A percentile compares a stretch with the other conserved stretches of the same genome.
Evolutionary conservation across 1,284 basidiomycete species (phyloP).

Genomic region (Violaceomyces palustris): DNA sequence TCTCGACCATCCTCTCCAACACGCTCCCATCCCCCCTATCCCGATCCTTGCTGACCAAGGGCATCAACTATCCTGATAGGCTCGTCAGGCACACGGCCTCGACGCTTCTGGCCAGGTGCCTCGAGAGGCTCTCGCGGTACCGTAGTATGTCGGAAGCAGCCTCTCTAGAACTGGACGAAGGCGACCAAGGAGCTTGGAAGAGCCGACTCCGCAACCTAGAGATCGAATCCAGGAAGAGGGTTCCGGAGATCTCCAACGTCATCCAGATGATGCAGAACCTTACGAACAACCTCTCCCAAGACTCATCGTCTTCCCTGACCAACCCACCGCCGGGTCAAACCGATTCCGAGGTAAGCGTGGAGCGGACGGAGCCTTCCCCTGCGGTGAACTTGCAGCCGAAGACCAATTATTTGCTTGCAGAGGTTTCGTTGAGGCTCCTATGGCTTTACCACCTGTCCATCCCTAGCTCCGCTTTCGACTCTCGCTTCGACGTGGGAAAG

Average conservation of each 20-base stretch:
- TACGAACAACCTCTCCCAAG: no score
- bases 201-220: slow-evolving; percentile 14
- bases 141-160: slow-evolving; percentile 12
- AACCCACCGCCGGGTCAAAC: no score
- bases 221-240: slow-evolving; percentile 25
- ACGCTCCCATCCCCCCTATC: slow-evolving; percentile 27
- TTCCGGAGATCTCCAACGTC: slow-evolving; percentile 50
- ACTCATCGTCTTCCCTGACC: no score
- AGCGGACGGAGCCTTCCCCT: no score
- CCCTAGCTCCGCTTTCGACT: slow-evolving; percentile 69
- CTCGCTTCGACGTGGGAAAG: slow-evolving; percentile 78
- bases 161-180: slow-evolving; percentile 62
- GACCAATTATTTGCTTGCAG: slow-evolving; percentile 69
- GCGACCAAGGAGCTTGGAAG: slow-evolving; percentile 56
- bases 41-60: slow-evolving; percentile 66
- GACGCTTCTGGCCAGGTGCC: slow-evolving; percentile 58
- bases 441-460: slow-evolving; percentile 77
- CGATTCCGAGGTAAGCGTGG: no score
- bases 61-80: slow-evolving; percentile 56
- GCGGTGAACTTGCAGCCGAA: no score
- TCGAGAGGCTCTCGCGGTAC: slow-evolving; percentile 28
- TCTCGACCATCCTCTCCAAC: slow-evolving; percentile 60
- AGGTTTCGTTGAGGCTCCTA: slow-evolving; percentile 71
- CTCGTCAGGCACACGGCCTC: slow-evolving; percentile 80
- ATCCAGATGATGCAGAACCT: slow-evolving; percentile 51